A percentile compares a stretch with the other conserved stretches of the same genome.
Conservation (phyloP, 768 basidiomycete genomes). For the button mushroom (Agaricus bisporus) region DNA sequence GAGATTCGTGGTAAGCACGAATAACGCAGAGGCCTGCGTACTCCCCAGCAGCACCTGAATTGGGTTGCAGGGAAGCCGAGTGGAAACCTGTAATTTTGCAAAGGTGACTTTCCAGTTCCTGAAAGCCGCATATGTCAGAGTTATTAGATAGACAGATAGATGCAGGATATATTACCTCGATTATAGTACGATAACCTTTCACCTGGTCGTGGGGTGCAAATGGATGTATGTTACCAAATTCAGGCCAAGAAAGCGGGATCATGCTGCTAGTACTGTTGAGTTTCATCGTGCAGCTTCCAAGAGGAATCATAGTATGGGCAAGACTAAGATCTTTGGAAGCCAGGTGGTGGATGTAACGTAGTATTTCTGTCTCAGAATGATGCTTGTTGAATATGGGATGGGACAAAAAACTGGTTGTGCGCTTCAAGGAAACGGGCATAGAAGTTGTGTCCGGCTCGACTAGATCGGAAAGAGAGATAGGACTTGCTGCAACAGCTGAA, state of each 20-base stretch:
- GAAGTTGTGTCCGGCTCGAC: slow-evolving; percentile 34
- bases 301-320: slow-evolving; percentile 93
- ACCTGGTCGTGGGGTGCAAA: slow-evolving; percentile 91
- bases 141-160: neutral
- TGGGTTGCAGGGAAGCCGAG: slow-evolving; percentile 94
- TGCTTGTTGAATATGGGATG: slow-evolving; percentile 95
- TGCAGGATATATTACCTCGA: slow-evolving; percentile 45
- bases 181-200: slow-evolving; percentile 75
- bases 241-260: slow-evolving; percentile 93
- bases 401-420: slow-evolving; percentile 66
- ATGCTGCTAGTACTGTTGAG: slow-evolving; percentile 97
- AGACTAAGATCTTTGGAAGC: slow-evolving; percentile 93
- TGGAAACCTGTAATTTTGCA: slow-evolving; percentile 96
- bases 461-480: slow-evolving; percentile 42
- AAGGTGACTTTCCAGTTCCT: slow-evolving; percentile 90
- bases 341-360: slow-evolving; percentile 92
- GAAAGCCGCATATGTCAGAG: neutral
- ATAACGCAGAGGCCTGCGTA: slow-evolving; percentile 95
- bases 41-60: slow-evolving; percentile 97
- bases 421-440: slow-evolving; percentile 51
- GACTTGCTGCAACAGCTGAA: slow-evolving; percentile 46
- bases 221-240: slow-evolving; percentile 87
- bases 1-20: slow-evolving; percentile 88
- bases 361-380: slow-evolving; percentile 98
- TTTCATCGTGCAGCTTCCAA: slow-evolving; percentile 97